Evolutionary conservation across 225 moss, liverwort and hornwort species (phyloP).

Genomic region (Thuidium tamariscinum): DNA sequence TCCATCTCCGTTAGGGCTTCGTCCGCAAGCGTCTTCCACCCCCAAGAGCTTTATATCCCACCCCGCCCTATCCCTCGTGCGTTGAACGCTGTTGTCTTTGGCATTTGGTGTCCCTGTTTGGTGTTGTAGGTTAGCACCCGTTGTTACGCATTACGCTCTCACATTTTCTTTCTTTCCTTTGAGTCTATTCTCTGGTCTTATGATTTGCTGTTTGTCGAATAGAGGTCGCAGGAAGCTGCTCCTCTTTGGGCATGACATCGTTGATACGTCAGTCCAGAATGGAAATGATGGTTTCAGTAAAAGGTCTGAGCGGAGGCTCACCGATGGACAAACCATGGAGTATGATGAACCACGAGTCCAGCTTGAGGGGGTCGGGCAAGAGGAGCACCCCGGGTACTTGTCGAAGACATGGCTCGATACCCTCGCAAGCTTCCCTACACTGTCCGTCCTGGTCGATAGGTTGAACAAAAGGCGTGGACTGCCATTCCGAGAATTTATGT

Average conservation of each 20-base stretch:
- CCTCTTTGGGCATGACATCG: neutral
- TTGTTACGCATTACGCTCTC: neutral
- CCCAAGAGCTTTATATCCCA: neutral
- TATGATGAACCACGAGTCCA: neutral
- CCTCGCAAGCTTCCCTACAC: constrained; percentile 43
- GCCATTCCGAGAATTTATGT: constrained; percentile 40
- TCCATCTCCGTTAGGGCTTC: neutral
- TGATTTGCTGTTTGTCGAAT: neutral
- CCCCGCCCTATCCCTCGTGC: rapidly evolving
- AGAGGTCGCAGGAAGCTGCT: neutral
- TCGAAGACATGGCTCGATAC: constrained; percentile 20
- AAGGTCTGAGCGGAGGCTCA: constrained; percentile 42
- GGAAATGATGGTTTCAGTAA: constrained; percentile 63
- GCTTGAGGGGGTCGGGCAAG: constrained; percentile 7
- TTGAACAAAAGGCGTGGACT: constrained; percentile 97
- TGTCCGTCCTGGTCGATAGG: constrained; percentile 5
- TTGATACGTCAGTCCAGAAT: neutral
- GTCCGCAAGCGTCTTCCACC: neutral
- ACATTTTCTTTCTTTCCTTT: neutral
- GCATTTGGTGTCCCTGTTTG: too few species aligned
- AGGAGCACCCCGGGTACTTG: constrained; percentile 33
- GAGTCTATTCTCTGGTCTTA: too few species aligned
- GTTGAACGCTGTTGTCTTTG: too few species aligned
- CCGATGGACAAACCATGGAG: neutral
- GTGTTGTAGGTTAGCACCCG: too few species aligned